Evolutionary conservation across 2,329 filamentous ascomycete genomes (phyloP), one percentile per base, ranked within the genome.

Genomic region (Lecanoromycetidae sp.): DNA sequence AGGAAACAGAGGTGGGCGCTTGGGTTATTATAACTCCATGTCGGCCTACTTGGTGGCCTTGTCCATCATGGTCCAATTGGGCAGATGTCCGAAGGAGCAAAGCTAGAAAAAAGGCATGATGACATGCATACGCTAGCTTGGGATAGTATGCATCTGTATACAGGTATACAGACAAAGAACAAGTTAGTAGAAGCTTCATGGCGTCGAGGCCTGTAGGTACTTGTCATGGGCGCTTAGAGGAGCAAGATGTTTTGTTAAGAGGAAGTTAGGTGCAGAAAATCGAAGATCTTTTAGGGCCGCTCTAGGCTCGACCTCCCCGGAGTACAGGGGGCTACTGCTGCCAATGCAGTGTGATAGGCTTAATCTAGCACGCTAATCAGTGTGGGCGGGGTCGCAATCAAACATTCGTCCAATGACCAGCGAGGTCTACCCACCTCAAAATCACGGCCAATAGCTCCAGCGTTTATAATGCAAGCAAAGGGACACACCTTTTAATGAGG

Each of bases 1-100:
- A 66, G 60, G 60, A 58, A 62, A 56, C 58, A 60, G 57, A 59
- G 58, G 44, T 41, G 46, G 50, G 50, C 50, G 50, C 47, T 50
- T 51, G 45, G 46, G 48, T 51, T 61, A 61, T 61, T 60, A 61
- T 61, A 61, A 57, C n/a, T 50, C 33, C 46, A 19, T 43, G 30
- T 30, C 39, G 20, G 33, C 29, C 10, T 26, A 22, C 13, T 20
- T 8, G 39, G 5, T 9, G 13, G 27, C 39, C 26, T 17, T 43
- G 27, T 43, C 29, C n/a, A 32, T 8, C 29, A 8, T 32, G 29
- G 23, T 25, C 23, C 13, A 25, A 40, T 10, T 26, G 20, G 22
- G 6, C 10, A 26, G 37, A 12, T 10, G n/a, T 17, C 22, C 29
- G 12, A 40, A 26, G 26, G 37, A 25, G 13, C 3, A 27, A 15